Evolutionary conservation across 2,329 filamentous ascomycete genomes (phyloP), one percentile per base, ranked within the genome.

Genomic region (Aureobasidium uvarum): DNA sequence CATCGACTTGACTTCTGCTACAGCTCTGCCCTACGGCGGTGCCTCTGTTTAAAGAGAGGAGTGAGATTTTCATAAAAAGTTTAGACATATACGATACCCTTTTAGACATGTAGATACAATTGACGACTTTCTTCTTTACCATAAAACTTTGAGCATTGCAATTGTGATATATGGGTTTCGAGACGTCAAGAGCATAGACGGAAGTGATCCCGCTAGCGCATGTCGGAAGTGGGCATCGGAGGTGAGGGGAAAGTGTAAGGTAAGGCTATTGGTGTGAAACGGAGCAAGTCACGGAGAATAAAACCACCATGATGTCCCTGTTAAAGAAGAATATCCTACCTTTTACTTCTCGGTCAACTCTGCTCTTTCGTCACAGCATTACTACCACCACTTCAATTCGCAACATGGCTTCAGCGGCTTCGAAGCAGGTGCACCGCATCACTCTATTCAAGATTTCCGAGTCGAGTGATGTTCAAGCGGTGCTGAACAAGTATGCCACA

Each of bases 391-490:
- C 5, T 1, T 52, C 25, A 23, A 51, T 28, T 25, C 46, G 23
- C 45, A 62, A 39, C 14, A 62, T 65, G 64, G 43, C 64, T 60
- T 59, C 54, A 1, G 43, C 2, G n/a, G 59, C 54, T 33, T 50
- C 58, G 41, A 66, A 62, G 48, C 55, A 45, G 23, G 58, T 84
- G 70, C 79, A 82, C 69, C 78, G 82, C 58, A 77, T 84, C 67
- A 84, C 82, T 36, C 75, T 83, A 67, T 84, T 84, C 79, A 84
- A 84, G 70, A 75, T 84, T 65, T 78, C 81, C 66, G 77, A 80
- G 51, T 77, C 79, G 46, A 76, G 75, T 54, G 78, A 81, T 67
- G 77, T 79, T 25, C 71, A 77, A 33, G 72, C 74, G 18, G 70
- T 84, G 6, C 68, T 83, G 1, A 78, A 80, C 25, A 72, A 79